Percentiles rank a stretch among this genome's conserved stretches.
Evolutionary conservation across 2,329 filamentous ascomycete genomes (phyloP).

Genomic region (Septoria linicola): DNA sequence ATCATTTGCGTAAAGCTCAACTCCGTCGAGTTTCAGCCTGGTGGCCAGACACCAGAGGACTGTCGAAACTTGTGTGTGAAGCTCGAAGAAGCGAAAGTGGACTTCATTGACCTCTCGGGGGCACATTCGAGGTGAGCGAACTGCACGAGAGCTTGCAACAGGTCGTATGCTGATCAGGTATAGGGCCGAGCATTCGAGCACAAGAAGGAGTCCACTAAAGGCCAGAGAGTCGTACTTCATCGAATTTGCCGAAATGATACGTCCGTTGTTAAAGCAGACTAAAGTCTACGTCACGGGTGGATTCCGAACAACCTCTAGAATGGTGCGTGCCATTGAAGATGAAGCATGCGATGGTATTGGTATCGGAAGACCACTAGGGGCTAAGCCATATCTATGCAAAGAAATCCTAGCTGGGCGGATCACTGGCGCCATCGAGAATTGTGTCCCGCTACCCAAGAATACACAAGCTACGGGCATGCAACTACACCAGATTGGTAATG

Average conservation of each 20-base stretch:
- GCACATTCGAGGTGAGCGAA: conserved; percentile 29
- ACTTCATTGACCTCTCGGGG: conserved; percentile 34
- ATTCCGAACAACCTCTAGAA: conserved; percentile 34
- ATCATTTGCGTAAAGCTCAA: conserved; percentile 37
- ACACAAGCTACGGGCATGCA: conserved; percentile 36
- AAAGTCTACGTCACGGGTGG: conserved; percentile 37
- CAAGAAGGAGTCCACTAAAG: conserved; percentile 34
- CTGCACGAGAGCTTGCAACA: no score
- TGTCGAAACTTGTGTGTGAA: conserved; percentile 30
- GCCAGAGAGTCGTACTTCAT: conserved; percentile 35
- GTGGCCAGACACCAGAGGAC: conserved; percentile 32
- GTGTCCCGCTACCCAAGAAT: conserved; percentile 33
- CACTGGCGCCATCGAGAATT: conserved; percentile 34
- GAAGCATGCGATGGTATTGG: conserved; percentile 34
- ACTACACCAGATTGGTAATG: conserved; percentile 34
- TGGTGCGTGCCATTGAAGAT: conserved; percentile 30
- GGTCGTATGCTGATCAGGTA: no score
- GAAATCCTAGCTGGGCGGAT: conserved; percentile 33
- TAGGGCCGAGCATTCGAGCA: conserved; percentile 32
- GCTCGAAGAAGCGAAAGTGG: conserved; percentile 27
- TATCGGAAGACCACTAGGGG: conserved; percentile 33
- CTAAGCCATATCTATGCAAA: conserved; percentile 34
- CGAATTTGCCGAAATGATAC: conserved; percentile 35
- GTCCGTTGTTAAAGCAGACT: conserved; percentile 34
- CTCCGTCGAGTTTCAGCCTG: conserved; percentile 35